Evolutionary conservation across 176 grass and related monocot genomes (phyloP), one percentile per base, ranked within the genome.

Genomic region (Alloteropsis semialata): DNA sequence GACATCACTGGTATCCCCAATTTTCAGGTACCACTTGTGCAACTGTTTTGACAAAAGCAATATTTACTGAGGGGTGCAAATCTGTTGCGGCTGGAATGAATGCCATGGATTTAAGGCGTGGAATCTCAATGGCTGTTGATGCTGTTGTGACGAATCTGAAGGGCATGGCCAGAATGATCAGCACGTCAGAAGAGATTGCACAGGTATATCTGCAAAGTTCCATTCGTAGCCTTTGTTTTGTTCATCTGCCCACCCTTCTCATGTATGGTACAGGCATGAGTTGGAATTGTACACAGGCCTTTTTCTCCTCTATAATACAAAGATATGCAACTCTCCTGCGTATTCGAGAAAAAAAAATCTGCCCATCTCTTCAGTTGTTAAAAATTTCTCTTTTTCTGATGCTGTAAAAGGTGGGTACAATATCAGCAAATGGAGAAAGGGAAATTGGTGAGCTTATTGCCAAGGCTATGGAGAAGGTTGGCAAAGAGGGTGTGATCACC

Each of bases 401-500:
- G 29, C 15, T 65, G 68, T 65, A 67, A 91, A 95, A 98, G 96
- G 96, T 98, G 62, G 96, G 96, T 19, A 98, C 96, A 39, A 98
- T 98, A 95, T 98, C 96, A 50, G 76, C 92, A 74, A 98, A 98
- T 78, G 96, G 96, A 41, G 96, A 98, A 75, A 98, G 92, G 64
- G 96, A 98, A 88, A 98, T 98, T 57, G 96, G 96, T 57, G 96
- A 98, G 55, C 87, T 98, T 38, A 98, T 98, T 84, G 91, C 96
- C 43, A 95, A 98, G 87, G 96, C 96, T 83, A 98, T 98, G 96
- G 96, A 93, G 91, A 98, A 95, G 90, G 96, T 98, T 80, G 96
- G 96, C 28, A 98, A 93, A 86, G 96, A 98, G 85, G 96, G 96
- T 66, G 96, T 98, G 29, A 98, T 98, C 60, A 98, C 96, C 30